Evolutionary conservation across 305 asterid species (phyloP).

Genomic region (Fraxinus angustifolia): DNA sequence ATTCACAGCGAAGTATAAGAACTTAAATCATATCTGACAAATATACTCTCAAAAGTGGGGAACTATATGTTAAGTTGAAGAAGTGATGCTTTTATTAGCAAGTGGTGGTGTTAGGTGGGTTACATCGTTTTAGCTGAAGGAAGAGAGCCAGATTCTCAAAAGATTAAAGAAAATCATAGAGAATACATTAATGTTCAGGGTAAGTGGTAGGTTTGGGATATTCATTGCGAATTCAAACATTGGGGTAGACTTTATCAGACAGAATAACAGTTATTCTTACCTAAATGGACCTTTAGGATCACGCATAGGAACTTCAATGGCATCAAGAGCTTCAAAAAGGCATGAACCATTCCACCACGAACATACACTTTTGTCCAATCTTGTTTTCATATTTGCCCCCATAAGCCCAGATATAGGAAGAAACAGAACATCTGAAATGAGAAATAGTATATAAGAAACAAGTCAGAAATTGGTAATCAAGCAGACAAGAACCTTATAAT

Average conservation of each 20-base stretch:
- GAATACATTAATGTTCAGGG: neutral
- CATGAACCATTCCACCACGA: constrained; percentile 88
- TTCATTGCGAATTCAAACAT: neutral
- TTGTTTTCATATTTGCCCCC: constrained; percentile 69
- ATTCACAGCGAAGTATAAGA: neutral
- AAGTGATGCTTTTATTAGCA: neutral
- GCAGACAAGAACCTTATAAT: neutral
- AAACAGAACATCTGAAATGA: constrained; percentile 71
- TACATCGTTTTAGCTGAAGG: neutral
- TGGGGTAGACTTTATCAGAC: constrained; percentile 1
- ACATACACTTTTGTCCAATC: constrained; percentile 59
- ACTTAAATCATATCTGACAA: neutral
- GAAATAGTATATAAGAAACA: neutral
- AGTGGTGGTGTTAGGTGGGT: neutral
- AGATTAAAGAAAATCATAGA: neutral
- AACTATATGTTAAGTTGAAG: neutral
- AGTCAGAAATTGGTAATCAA: neutral
- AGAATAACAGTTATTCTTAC: constrained; percentile 31
- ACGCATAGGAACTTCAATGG: constrained; percentile 64
- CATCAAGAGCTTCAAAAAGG: constrained; percentile 89
- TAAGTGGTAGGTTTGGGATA: neutral
- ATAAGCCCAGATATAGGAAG: constrained; percentile 86
- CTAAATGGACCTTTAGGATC: constrained; percentile 93
- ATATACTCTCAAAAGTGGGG: neutral
- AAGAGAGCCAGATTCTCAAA: neutral